Base-by-base conservation (phyloP, 1,139 yeast species). In the Kazachstania sp. region DNA sequence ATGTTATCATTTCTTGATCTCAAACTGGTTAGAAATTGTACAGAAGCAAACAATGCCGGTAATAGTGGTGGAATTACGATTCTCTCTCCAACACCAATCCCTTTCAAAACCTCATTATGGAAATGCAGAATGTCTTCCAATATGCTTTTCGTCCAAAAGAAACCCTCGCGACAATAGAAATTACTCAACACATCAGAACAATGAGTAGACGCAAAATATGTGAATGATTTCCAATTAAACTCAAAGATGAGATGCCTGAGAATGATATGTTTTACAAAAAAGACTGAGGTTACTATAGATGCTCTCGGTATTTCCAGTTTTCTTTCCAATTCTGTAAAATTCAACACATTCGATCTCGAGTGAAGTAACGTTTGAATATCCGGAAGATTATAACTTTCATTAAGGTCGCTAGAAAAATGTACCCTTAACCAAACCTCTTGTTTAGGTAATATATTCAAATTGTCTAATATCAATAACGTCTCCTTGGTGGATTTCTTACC, bases 31-130 rank as follows among this genome's bases (percentile, higher is more conserved):
- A 37, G 4, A 28, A 36, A 37, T 16, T 43, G 45, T 2, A 43
- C 16, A n/a, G 41, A 43, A n/a, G 35, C 9, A 18, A 37, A 43
- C 7, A 43, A 8, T 19, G 45, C 36, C 19, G 29, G 39, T 12
- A 43, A 30, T n/a, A 43, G 13, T n/a, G 39, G 12, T 43, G 45
- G 45, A 4, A 19, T 37, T 20, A 30, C 8, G n/a, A 36, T n/a
- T 11, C 20, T 18, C n/a, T 37, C 36, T 1, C 37, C 37, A 3
- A 35, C 13, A n/a, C 37, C 37, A 15, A 32, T 5, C 6, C 6
- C 18, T 29, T 43, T 37, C 30, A 37, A 15, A 15, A 40, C 30
- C 13, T 36, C 34, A 20, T 36, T 30, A 13, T 37, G 20, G 19
- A 37, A 43, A 9, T 16, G 8, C 4, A 37, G 20, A 30, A 29